Evolutionary conservation across 441 rosid species (phyloP), one percentile per base, ranked within the genome.

Genomic region (Jatropha multifida): DNA sequence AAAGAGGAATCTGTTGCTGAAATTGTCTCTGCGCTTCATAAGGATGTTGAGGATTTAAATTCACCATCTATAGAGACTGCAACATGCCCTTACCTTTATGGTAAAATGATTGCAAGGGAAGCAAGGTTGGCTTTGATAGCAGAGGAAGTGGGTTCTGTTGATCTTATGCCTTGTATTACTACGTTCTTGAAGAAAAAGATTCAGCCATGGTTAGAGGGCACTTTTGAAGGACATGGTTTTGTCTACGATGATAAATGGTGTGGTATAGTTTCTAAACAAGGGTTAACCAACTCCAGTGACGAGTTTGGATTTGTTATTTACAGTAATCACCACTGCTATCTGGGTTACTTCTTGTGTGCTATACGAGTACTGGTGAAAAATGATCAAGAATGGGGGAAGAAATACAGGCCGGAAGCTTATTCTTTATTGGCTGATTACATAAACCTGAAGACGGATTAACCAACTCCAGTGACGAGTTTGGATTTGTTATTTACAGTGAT

Each of bases 111-210:
- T 54, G 97, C 98, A 0, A 87, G 96, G 81, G 98, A 91, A 0
- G 98, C 99, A 15, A 88, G 97, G 76, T 78, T 93, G 78, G 98
- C 92, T 78, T 78, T 95, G 76, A 92, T 93, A 56, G 97, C 99
- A 0, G 98, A 93, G 79, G 98, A 93, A 79, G 90, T 93, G 27
- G 23, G 69, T 69, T 83, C 59, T 48, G 86, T 81, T 67, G 95
- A 92, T 72, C 94, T 93, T 77, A 82, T 93, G 27, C 97, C 96
- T 0, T 66, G 58, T 9, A 81, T 92, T 54, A 79, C 80, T 75
- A 90, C 82, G 78, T 92, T 84, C 78, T 68, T 93, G 80, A 91
- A 83, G 92, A 88, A 86, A 63, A 80, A 86, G 66, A 90, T 95
- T 69, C 89, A 88, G 81, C 98, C 98, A 15, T 95, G 99, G 98